Evolutionary conservation across 2,329 filamentous ascomycete species (phyloP).

Genomic region (Clathrospora elynae): DNA sequence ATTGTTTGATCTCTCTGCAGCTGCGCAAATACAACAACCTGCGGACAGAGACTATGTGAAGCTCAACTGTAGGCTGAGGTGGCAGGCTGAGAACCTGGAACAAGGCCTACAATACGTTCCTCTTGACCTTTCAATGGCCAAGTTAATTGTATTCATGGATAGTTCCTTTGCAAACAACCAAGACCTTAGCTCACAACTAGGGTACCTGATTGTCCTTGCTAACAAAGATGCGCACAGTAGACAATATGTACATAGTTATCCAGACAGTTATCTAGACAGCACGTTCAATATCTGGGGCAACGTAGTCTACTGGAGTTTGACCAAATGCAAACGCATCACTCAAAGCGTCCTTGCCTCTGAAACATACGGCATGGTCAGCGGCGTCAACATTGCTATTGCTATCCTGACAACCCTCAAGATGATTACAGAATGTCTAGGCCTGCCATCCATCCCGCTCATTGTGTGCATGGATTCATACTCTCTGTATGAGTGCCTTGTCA

Average conservation of each 20-base stretch:
- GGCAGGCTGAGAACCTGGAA: neutral
- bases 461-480: slow-evolving; percentile 5
- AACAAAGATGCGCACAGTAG: neutral
- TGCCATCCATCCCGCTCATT: neutral
- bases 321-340: slow-evolving; percentile 5
- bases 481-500: slow-evolving; percentile 6
- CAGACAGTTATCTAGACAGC: no score
- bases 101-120: neutral
- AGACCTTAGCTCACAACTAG: slow-evolving; percentile 5
- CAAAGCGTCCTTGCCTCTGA: slow-evolving; percentile 4
- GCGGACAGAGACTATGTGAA: neutral
- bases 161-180: slow-evolving; percentile 7
- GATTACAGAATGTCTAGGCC: neutral
- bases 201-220: neutral
- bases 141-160: neutral
- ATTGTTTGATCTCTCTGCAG: neutral
- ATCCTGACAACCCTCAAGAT: slow-evolving; percentile 1
- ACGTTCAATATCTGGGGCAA: neutral
- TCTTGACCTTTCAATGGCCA: neutral
- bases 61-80: neutral
- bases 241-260: no score
- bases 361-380: slow-evolving; percentile 5
- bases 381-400: slow-evolving; percentile 5
- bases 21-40: neutral
- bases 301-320: neutral